These are phyloP conservation scores for Colletotrichum musae DNA, from an alignment of 2,329 filamentous ascomycete species.

Conservation along the genomic window DNA sequence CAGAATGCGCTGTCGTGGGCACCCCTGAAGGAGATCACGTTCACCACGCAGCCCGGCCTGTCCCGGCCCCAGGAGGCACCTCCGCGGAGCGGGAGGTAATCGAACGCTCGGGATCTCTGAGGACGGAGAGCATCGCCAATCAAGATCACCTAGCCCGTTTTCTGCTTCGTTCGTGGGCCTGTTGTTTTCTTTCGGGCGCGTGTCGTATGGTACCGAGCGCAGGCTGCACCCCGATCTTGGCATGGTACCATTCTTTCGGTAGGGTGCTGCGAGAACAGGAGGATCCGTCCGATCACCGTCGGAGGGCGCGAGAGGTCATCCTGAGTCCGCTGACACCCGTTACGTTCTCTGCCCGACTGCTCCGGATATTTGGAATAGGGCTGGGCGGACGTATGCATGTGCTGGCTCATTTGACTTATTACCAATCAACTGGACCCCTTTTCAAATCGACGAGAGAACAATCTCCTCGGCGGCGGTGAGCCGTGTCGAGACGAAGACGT, in stretches of 20 bases:
- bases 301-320: neutral
- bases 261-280: neutral
- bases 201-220: neutral
- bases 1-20: neutral
- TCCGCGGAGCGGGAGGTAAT: constrained; percentile 7
- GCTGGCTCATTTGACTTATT: no score
- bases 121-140: no score
- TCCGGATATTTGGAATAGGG: no score
- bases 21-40: neutral
- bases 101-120: no score
- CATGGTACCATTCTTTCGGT: constrained; percentile 13
- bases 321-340: neutral
- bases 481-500: no score
- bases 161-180: neutral
- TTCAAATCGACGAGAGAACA: no score
- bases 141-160: no score
- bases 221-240: constrained; percentile 18
- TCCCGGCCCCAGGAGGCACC: neutral
- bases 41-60: neutral
- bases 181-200: neutral
- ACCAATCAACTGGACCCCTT: no score
- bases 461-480: no score
- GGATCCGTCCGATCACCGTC: neutral
- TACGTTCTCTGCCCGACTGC: no score
- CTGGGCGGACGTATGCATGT: no score